A percentile compares a stretch with the other conserved stretches of the same genome.
These are phyloP conservation scores for Phytopythium ostracodes DNA, from an alignment of 352 stramenopile species.

Conservation along the genomic window DNA sequence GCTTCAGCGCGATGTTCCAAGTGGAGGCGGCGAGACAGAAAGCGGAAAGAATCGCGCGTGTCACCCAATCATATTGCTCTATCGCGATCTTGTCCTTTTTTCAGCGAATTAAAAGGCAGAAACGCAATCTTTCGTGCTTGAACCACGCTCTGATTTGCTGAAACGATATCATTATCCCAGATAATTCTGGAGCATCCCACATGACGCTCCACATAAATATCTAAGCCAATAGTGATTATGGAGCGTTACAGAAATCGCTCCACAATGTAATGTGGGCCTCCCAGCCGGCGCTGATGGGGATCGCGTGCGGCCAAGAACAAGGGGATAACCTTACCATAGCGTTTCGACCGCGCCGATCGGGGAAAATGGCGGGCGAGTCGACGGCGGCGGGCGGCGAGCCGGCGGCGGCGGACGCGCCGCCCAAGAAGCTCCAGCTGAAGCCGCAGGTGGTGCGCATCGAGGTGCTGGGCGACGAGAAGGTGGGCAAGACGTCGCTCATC, in stretches of 20 bases:
- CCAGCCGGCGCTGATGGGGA: not conserved
- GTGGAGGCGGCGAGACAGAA: no score
- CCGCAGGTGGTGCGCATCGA: constrained; percentile 85
- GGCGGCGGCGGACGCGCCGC: constrained; percentile 22
- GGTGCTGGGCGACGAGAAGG: constrained; percentile 87
- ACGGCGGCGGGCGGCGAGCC: constrained; percentile 20
- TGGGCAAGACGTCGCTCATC: constrained; percentile 91
- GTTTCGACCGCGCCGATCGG: no score
- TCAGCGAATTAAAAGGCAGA: not conserved
- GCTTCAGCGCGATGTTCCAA: no score
- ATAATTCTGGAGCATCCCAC: not conserved
- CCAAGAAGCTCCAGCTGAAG: constrained; percentile 60
- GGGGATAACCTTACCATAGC: no score
- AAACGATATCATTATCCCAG: not conserved
- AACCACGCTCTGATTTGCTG: not conserved
- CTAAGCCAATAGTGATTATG: not conserved
- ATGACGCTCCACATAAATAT: not conserved
- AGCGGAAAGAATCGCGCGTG: constrained; percentile 1
- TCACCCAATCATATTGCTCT: constrained; percentile 15
- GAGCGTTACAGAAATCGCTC: not conserved
- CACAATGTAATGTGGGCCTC: not conserved
- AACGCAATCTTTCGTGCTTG: not conserved
- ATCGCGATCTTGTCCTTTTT: not conserved
- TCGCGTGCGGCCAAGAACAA: constrained; percentile 2
- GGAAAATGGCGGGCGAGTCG: constrained; percentile 26